Evolutionary conservation across 805 yeast genomes (phyloP).

Genomic region (Kazachstania taianensis): DNA sequence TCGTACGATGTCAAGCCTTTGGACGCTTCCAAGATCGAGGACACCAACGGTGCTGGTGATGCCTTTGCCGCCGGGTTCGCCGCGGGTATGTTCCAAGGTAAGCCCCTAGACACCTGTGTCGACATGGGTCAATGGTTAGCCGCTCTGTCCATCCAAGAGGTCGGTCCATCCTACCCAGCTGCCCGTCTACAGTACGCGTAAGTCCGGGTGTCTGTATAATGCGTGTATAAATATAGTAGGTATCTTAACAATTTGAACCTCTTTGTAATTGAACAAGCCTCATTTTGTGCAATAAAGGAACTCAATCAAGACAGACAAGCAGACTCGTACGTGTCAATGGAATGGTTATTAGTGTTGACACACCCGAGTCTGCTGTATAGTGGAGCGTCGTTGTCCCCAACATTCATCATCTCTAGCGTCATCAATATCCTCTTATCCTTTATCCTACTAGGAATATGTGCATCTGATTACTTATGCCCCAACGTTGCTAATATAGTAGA

Average conservation of each 20-base stretch:
- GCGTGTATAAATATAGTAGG: no score
- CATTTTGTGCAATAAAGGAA: no score
- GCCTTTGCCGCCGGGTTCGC: slow-evolving; percentile 96
- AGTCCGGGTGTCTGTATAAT: no score
- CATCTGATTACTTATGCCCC: slow-evolving; percentile 29
- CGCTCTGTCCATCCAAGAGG: slow-evolving; percentile 76
- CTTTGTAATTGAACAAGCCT: no score
- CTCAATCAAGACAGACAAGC: no score
- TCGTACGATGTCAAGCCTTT: slow-evolving; percentile 64
- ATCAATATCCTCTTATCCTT: slow-evolving; percentile 22
- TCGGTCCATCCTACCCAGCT: slow-evolving; percentile 86
- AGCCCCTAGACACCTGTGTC: slow-evolving; percentile 48
- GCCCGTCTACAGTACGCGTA: no score
- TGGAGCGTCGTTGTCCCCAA: slow-evolving; percentile 12
- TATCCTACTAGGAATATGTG: slow-evolving; percentile 27
- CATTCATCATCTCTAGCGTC: slow-evolving; percentile 19
- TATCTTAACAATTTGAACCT: no score
- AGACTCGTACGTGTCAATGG: slow-evolving; percentile 14
- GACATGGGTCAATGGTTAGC: slow-evolving; percentile 97
- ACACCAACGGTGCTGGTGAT: slow-evolving; percentile 98
- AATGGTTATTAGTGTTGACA: slow-evolving; percentile 16
- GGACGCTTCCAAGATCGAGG: slow-evolving; percentile 57
- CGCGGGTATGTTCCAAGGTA: slow-evolving; percentile 75
- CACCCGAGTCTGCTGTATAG: slow-evolving; percentile 23
- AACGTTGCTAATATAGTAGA: slow-evolving; percentile 27